Evolutionary conservation across 2,329 filamentous ascomycete genomes (phyloP).

Genomic region (Penicillium sp.): DNA sequence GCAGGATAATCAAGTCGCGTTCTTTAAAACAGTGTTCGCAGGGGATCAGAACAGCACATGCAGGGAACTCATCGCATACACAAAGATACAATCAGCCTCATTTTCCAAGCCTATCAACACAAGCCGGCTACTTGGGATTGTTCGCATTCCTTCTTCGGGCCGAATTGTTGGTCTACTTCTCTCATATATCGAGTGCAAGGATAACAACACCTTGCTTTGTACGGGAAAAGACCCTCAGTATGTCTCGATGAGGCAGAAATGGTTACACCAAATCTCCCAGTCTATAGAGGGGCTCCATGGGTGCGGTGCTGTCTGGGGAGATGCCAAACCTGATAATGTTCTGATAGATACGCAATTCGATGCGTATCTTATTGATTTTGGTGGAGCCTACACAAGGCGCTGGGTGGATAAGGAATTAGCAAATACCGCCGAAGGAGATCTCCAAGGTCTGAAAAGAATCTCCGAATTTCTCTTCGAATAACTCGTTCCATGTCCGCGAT

Average conservation of each 20-base stretch:
- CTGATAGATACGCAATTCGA: slow-evolving; percentile 25
- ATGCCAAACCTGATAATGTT: slow-evolving; percentile 30
- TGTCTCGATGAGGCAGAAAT: slow-evolving; percentile 11
- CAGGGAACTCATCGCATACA: too few species aligned
- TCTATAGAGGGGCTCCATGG: background rate
- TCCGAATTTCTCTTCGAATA: too few species aligned
- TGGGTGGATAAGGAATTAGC: slow-evolving; percentile 25
- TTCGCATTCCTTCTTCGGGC: too few species aligned
- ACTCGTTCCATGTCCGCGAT: too few species aligned
- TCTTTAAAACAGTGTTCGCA: too few species aligned
- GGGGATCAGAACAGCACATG: too few species aligned
- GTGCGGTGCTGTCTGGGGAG: slow-evolving; percentile 25
- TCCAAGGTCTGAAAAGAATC: slow-evolving; percentile 18
- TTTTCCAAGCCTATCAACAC: too few species aligned
- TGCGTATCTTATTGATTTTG: slow-evolving; percentile 30
- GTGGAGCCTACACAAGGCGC: slow-evolving; percentile 26
- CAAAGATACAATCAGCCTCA: too few species aligned
- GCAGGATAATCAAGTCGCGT: background rate
- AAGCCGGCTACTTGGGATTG: too few species aligned
- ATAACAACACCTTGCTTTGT: slow-evolving; percentile 8
- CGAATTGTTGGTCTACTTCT: background rate
- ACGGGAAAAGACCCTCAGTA: slow-evolving; percentile 3
- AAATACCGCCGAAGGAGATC: slow-evolving; percentile 25
- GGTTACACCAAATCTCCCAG: slow-evolving; percentile 11
- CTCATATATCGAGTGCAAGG: slow-evolving; percentile 15